Percentiles rank a stretch among this genome's conserved stretches.
Conservation (phyloP, 2,329 filamentous ascomycete species). For the Sclerotinia borealis region DNA sequence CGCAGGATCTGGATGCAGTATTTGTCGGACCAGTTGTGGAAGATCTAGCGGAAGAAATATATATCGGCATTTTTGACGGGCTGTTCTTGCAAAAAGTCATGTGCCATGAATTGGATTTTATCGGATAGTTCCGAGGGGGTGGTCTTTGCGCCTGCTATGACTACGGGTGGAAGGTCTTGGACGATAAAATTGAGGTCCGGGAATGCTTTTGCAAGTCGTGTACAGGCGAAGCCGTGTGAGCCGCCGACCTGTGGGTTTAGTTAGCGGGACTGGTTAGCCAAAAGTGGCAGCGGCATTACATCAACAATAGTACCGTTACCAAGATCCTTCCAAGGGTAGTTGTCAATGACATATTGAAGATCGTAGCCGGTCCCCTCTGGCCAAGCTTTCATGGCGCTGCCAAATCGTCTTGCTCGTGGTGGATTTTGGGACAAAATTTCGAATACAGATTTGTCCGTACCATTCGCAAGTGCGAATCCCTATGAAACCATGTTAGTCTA, state of each 20-base stretch:
- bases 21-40: constrained; percentile 44
- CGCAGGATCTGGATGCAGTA: constrained; percentile 32
- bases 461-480: constrained; percentile 15
- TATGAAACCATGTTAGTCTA: neutral
- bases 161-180: constrained; percentile 35
- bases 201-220: no score
- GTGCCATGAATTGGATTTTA: constrained; percentile 30
- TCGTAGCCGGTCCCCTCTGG: constrained; percentile 6
- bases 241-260: constrained; percentile 22
- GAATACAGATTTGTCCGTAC: neutral
- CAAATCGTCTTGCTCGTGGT: constrained; percentile 10
- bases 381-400: constrained; percentile 12
- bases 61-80: constrained; percentile 33
- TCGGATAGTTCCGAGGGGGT: constrained; percentile 14
- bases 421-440: constrained; percentile 4
- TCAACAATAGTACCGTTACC: constrained; percentile 15
- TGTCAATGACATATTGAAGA: constrained; percentile 1
- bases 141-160: constrained; percentile 15
- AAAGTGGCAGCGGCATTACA: neutral
- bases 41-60: constrained; percentile 40
- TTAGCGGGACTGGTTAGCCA: neutral
- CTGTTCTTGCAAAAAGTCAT: constrained; percentile 38
- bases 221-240: no score
- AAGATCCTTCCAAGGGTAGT: constrained; percentile 16
- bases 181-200: no score